Evolutionary conservation across 2,329 filamentous ascomycete species (phyloP), one percentile per base, ranked within the genome.

Genomic region (Zarea fungicola): DNA sequence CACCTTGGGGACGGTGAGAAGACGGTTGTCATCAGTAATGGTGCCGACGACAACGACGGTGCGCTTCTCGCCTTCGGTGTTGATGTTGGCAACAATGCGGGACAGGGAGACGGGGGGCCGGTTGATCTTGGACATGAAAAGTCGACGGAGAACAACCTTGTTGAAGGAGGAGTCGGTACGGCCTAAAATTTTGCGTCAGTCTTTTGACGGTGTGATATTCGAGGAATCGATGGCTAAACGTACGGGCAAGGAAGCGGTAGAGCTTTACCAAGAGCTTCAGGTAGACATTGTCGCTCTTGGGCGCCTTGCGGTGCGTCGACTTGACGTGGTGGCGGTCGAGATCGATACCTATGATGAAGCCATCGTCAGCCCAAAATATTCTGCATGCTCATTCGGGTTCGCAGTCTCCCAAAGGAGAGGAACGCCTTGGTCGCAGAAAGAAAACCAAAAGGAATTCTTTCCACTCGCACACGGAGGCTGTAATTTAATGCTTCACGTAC

Each of bases 111-210:
- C 85, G 58, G 93, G 90, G 55, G 89, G 89, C 64, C 91, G 87
- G 87, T 97, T 97, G 78, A 95, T 96, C 76, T 91, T 89, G 73
- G 90, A 96, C 89, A 93, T 96, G 71, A 96, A 96, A 55, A 99
- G 87, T 68, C 93, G 89, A 73, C 92, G 90, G 66, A 99, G 88
- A 69, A 99, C 84, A 66, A 93, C 88, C 82, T 96, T 95, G 87
- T 99, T 99, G 88, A 99, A 99, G 77, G 82, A 83, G 60, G 89
- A 83, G 74, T 97, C 93, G 71, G 93, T 99, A 70, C 93, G 91
- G 77, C 90, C 89, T 95, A 39, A 19, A 23, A 21, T 13, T 32
- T 39, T n/a, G n/a, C n/a, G 43, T 41, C 26, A 36, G 19, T 37
- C 25, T 48, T 18, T 45, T 16, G 34, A 25, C n/a, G 16, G 25